phyloP scores from a whole-genome alignment of 371 early-diverging fungal genomes.

The Mortierella sp. region DNA sequence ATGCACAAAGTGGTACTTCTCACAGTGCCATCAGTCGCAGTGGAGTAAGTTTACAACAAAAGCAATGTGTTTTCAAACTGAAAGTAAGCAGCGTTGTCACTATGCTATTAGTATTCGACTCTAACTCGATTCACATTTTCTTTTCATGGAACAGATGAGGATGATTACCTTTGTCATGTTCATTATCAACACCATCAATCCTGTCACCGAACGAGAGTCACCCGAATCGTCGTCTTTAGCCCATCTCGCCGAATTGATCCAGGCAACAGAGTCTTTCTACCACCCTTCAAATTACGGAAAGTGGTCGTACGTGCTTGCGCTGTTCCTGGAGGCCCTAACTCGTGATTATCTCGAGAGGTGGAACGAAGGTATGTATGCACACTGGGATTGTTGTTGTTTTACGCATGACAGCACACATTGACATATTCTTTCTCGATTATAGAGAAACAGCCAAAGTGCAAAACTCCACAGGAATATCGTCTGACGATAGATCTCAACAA shows the following conservation, averaged over 20 bases:
- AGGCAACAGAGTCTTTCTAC: constrained; percentile 87
- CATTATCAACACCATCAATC: constrained; percentile 78
- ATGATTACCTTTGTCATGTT: constrained; percentile 75
- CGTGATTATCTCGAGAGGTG: constrained; percentile 77
- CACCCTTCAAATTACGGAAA: constrained; percentile 92
- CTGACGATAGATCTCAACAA: constrained; percentile 68
- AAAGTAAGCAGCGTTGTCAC: neutral
- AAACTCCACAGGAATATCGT: constrained; percentile 70
- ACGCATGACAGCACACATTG: neutral
- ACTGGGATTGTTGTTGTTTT: too few relatives aligned
- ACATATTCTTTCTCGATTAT: neutral
- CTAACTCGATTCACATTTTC: neutral
- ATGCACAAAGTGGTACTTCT: constrained; percentile 36
- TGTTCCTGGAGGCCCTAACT: constrained; percentile 73
- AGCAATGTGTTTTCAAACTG: neutral
- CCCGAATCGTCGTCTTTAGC: constrained; percentile 63
- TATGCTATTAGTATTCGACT: neutral
- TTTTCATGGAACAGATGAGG: constrained; percentile 21
- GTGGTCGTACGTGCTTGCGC: constrained; percentile 80
- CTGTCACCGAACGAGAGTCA: constrained; percentile 48
- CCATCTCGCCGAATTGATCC: constrained; percentile 80
- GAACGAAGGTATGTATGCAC: constrained; percentile 58
- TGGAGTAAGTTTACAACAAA: constrained; percentile 24
- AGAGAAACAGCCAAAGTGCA: constrained; percentile 72
- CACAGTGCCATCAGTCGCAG: constrained; percentile 46